Evolutionary conservation across 1,284 basidiomycete genomes (phyloP), one percentile per base, ranked within the genome.

Genomic region (Thelephora terrestris): DNA sequence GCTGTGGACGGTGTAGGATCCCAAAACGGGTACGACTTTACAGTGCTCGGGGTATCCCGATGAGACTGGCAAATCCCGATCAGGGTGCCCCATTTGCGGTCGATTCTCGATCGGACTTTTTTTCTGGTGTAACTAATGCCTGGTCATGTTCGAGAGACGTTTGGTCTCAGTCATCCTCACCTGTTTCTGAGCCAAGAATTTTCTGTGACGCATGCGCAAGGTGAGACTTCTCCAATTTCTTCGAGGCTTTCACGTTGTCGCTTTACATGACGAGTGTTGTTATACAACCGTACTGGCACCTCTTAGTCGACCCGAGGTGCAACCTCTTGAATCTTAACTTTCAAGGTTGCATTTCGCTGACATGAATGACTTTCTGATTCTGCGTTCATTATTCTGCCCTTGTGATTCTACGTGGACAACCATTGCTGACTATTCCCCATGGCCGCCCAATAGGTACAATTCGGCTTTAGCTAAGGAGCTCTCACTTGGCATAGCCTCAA

Each of bases 291-390:
- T 61, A 75, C 77, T 87, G 84, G 84, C 82, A 86, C 83, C 84
- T 87, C 84, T 86, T 85, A 86, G 84, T 85, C 79, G 81, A 87
- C 73, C 63, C 78, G 73, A 67, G 39, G n/a, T 70, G 63, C 71
- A 51, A 54, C 55, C 64, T 63, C 61, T 53, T 45, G 59, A 63
- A 63, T 64, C 60, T 54, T 61, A 61, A 61, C 62, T 61, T 55
- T 51, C 47, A 40, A 7, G 24, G 21, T 56, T 63, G 62, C 68
- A 73, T 65, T 66, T 78, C 75, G 78, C 76, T 85, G 83, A 85
- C 83, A 86, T 86, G 62, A 78, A 79, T 78, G 83, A 80, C 83
- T 75, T 67, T 73, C 39, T 42, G 39, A 42, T 67, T 73, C 39
- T 42, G n/a, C 10, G 18, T 18, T 18, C 39, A 53, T 57, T 53